A percentile compares a stretch with the other conserved stretches of the same genome.
phyloP scores from a whole-genome alignment of 768 basidiomycete genomes.

The Phylloporus arenicola region DNA sequence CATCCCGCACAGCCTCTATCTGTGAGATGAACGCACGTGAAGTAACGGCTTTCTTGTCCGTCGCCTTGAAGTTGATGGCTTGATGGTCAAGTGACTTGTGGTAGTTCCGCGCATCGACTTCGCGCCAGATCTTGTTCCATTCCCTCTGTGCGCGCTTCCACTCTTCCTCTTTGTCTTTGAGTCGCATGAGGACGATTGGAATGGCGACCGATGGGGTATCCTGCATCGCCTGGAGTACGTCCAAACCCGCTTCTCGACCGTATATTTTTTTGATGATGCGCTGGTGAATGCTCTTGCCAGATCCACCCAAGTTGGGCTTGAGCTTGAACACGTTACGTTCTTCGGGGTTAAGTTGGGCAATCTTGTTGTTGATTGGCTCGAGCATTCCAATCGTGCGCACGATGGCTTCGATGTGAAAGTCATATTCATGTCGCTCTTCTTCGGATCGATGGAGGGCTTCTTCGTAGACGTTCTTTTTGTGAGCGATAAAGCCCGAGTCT shows the following conservation, averaged over 20 bases:
- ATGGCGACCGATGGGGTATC: conserved; percentile 86
- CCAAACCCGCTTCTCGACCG: conserved; percentile 76
- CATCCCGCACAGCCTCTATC: conserved; percentile 79
- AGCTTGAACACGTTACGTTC: conserved; percentile 80
- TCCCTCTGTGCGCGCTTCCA: conserved; percentile 97
- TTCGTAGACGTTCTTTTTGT: conserved; percentile 94
- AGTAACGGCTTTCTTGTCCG: conserved; percentile 81
- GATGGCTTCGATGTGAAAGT: conserved; percentile 97
- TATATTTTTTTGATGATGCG: conserved; percentile 97
- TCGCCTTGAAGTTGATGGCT: conserved; percentile 81
- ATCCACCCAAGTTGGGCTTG: conserved; percentile 83
- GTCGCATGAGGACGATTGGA: conserved; percentile 79
- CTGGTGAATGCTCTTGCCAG: conserved; percentile 82
- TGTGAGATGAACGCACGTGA: conserved; percentile 75
- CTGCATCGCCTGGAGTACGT: conserved; percentile 84
- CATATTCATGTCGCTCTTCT: conserved; percentile 98
- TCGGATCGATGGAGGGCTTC: conserved; percentile 95
- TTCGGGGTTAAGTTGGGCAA: conserved; percentile 68
- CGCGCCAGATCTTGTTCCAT: conserved; percentile 99
- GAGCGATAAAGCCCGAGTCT: conserved; percentile 84
- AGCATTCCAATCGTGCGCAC: conserved; percentile 84
- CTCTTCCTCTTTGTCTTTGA: conserved; percentile 97
- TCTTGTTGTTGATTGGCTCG: conserved; percentile 88
- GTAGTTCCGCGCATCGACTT: conserved; percentile 92
- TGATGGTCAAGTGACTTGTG: conserved; percentile 92